A percentile compares a stretch with the other conserved stretches of the same genome.
phyloP scores from a whole-genome alignment of 805 yeast genomes.

The Jamesozyma spencerorum region DNA sequence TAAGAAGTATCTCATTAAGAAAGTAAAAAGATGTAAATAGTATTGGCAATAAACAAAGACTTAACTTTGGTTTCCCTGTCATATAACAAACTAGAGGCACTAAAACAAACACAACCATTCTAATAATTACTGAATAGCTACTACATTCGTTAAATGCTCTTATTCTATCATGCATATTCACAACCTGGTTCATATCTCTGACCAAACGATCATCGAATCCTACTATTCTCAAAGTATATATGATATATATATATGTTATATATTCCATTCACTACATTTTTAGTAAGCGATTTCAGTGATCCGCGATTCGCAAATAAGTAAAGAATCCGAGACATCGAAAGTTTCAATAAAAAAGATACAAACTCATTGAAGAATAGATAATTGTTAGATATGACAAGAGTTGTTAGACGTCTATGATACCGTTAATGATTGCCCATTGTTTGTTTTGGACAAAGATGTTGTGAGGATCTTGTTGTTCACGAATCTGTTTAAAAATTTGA shows the following conservation, averaged over 20 bases:
- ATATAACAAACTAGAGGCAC: background rate
- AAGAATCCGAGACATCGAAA: no score
- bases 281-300: no score
- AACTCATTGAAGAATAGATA: background rate
- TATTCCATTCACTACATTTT: no score
- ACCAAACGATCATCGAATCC: no score
- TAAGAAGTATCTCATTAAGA: background rate
- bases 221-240: no score
- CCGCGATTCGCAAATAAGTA: no score
- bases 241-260: no score
- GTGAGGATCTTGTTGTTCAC: constrained; percentile 67
- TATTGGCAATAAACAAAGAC: background rate
- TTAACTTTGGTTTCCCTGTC: background rate
- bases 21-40: background rate
- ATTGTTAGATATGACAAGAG: background rate
- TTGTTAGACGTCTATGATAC: constrained; percentile 37
- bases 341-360: background rate
- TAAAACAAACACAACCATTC: background rate
- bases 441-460: constrained; percentile 71
- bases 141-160: background rate
- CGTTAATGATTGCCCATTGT: constrained; percentile 78
- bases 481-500: constrained; percentile 47
- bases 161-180: no score
- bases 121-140: background rate
- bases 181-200: no score